Percentiles rank a stretch among this genome's conserved stretches.
phyloP scores from a whole-genome alignment of 495 filamentous ascomycete species.

The Hapsidospora chrysogenum region DNA sequence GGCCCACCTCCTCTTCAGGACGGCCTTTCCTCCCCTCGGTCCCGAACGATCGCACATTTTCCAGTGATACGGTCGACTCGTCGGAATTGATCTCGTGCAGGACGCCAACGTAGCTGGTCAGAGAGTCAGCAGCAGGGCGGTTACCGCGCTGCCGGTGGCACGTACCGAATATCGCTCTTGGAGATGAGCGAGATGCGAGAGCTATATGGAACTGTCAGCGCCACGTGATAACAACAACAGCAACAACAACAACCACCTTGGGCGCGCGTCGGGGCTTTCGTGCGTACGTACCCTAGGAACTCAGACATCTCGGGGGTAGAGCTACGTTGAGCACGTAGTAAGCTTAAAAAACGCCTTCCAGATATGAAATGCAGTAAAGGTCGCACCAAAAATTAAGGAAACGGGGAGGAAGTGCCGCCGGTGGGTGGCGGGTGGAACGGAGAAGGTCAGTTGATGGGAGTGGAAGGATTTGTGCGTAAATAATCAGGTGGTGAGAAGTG shows the following conservation, averaged over 20 bases:
- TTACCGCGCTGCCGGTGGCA: slow-evolving; percentile 6
- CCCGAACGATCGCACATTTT: slow-evolving; percentile 83
- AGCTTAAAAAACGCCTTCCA: neutral
- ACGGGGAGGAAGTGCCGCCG: too few species aligned
- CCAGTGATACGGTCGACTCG: slow-evolving; percentile 85
- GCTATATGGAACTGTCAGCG: slow-evolving; percentile 18
- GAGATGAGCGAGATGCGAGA: slow-evolving; percentile 81
- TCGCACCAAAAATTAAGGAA: too few species aligned
- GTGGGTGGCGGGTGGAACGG: too few species aligned
- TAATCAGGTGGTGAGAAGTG: too few species aligned
- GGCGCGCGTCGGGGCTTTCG: too few species aligned
- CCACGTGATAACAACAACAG: slow-evolving; percentile 1
- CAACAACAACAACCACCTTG: too few species aligned
- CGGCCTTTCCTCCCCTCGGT: slow-evolving; percentile 75
- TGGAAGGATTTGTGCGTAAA: too few species aligned
- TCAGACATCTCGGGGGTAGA: slow-evolving; percentile 27
- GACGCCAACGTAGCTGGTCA: slow-evolving; percentile 72
- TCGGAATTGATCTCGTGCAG: slow-evolving; percentile 97
- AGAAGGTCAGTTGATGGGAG: too few species aligned
- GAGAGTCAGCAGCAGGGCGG: slow-evolving; percentile 12
- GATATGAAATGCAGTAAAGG: too few species aligned
- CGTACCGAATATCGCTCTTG: slow-evolving; percentile 89
- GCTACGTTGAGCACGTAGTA: slow-evolving; percentile 4
- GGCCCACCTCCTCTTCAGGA: slow-evolving; percentile 61
- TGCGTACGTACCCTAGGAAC: slow-evolving; percentile 28